phyloP scores from a whole-genome alignment of 805 yeast species.

The Schwanniomyces yamadae region DNA sequence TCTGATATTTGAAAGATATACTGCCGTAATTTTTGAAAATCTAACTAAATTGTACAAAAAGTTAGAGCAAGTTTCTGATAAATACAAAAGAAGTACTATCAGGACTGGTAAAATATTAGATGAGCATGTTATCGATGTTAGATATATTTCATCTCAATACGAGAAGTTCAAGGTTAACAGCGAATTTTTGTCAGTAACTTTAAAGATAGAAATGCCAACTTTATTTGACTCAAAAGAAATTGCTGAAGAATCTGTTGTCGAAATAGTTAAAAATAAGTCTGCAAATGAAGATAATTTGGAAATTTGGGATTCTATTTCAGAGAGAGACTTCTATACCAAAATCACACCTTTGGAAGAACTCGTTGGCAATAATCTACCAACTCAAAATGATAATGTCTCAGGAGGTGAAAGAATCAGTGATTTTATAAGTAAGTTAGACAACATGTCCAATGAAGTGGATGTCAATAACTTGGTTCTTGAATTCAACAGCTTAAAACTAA shows the following conservation, averaged over 20 bases:
- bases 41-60: constrained; percentile 35
- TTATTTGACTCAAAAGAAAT: constrained; percentile 11
- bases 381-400: constrained; percentile 6
- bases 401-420: constrained; percentile 42
- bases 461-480: constrained; percentile 47
- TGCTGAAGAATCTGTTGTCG: constrained; percentile 17
- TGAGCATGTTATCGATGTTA: constrained; percentile 36
- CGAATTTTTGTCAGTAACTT: constrained; percentile 41
- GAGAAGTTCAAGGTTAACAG: constrained; percentile 46
- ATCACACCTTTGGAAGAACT: constrained; percentile 40
- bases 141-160: constrained; percentile 30
- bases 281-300: constrained; percentile 25
- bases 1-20: constrained; percentile 42
- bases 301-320: constrained; percentile 66
- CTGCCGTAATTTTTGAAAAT: constrained; percentile 40
- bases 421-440: constrained; percentile 44
- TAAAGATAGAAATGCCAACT: constrained; percentile 28
- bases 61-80: constrained; percentile 33
- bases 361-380: constrained; percentile 3
- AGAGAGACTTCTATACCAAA: constrained; percentile 60
- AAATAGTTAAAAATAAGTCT: constrained; percentile 20
- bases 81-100: constrained; percentile 55
- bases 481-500: constrained; percentile 52
- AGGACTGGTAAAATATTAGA: constrained; percentile 63
- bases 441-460: constrained; percentile 44